Evolutionary conservation across 768 basidiomycete genomes (phyloP), one percentile per base, ranked within the genome.

Genomic region (Auriculariales sp.): DNA sequence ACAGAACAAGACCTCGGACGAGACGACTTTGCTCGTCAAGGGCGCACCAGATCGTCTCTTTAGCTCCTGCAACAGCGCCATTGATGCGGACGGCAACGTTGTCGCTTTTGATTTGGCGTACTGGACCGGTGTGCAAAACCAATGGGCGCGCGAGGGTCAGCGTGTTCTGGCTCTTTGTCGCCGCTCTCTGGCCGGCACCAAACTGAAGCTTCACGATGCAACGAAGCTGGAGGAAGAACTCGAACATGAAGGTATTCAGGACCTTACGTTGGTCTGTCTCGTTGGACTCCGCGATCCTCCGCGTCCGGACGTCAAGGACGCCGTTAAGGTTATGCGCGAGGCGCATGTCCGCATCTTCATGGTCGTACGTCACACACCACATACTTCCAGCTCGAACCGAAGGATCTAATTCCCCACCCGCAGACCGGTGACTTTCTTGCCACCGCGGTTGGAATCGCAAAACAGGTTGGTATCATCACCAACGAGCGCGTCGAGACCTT

Each of bases 11-110:
- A 25, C 22, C 6, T 9, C 22, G 12, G 46, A 51, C 1, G 58
- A 62, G 48, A 56, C 52, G 0, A 61, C 70, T 59, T 60, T 79
- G 51, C 62, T 72, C 46, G 68, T 70, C 58, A 78, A 79, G 59
- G 77, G 77, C n/a, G 78, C 76, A 1, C 78, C 78, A 0, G 78
- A 81, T 50, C 63, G 75, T 19, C 63, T 77, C 25, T 66, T 75
- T 49, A 62, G 61, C 9, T 58, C 59, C 15, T 74, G 73, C 51
- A 64, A 59, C 4, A 28, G 51, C 3, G 50, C 52, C 9, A 58
- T 58, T 4, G 57, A 51, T 34, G 51, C 63, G 2, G 56, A 66
- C 19, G 69, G 68, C 3, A 53, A 58, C n/a, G 52, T 66, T n/a
- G 54, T 61, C 2, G 63, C 63, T 0, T 59, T 71, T 30, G 59